These are phyloP conservation scores for Pugionium cornutum DNA, from an alignment of 345 rosid species.

Conservation along the genomic window DNA sequence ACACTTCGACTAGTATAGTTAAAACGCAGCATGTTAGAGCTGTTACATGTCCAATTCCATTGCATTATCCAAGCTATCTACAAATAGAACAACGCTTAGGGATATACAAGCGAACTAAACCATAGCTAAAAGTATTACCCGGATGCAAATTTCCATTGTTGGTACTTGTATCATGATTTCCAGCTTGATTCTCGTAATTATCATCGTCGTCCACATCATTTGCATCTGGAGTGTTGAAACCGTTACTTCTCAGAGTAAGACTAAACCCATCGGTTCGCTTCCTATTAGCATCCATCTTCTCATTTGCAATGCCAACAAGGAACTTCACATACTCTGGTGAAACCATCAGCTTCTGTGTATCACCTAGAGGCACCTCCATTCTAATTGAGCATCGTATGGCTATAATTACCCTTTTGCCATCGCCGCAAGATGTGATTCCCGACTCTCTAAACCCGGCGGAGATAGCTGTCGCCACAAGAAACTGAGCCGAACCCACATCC, in stretches of 20 bases:
- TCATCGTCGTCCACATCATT: slow-evolving; percentile 27
- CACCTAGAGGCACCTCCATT: slow-evolving; percentile 86
- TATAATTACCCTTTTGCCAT: slow-evolving; percentile 68
- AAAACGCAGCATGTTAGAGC: background rate
- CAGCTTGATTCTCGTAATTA: slow-evolving; percentile 36
- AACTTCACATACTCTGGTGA: slow-evolving; percentile 66
- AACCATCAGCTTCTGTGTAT: slow-evolving; percentile 51
- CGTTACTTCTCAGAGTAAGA: slow-evolving; percentile 44
- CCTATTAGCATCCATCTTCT: slow-evolving; percentile 84
- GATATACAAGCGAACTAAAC: background rate
- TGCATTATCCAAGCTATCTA: slow-evolving; percentile 6
- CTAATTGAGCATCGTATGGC: slow-evolving; percentile 85
- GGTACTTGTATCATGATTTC: slow-evolving; percentile 28
- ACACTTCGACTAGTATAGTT: background rate
- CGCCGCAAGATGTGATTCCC: slow-evolving; percentile 74
- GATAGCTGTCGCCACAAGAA: slow-evolving; percentile 68
- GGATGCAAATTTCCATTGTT: slow-evolving; percentile 29
- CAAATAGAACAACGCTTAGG: background rate
- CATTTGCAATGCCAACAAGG: slow-evolving; percentile 69
- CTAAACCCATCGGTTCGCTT: slow-evolving; percentile 67
- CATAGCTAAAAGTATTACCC: slow-evolving; percentile 44
- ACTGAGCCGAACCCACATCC: slow-evolving; percentile 63
- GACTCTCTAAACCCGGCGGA: slow-evolving; percentile 79
- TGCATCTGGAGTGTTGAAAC: slow-evolving; percentile 35
- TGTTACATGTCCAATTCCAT: background rate